Base-by-base conservation (phyloP, 306 rosid genomes). In the Acacia confusa region DNA sequence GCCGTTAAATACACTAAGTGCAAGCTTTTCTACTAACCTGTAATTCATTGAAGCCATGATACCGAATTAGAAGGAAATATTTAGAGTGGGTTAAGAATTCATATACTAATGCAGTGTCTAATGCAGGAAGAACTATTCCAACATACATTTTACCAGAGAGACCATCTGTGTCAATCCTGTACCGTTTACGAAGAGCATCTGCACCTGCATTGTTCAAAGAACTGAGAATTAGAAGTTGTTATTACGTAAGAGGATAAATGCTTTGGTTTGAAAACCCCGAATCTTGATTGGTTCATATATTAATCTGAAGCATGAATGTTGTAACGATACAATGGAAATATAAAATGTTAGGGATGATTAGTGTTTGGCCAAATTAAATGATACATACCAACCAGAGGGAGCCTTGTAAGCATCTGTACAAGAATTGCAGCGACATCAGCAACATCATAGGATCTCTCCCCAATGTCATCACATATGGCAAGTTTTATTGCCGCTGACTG, bases 401-500 rank as follows among this genome's bases (percentile, higher is more conserved):
- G 86, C 88, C 80, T 95, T 38, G 90, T 76, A 34, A 93, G 90
- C 89, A 95, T 91, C 95, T 90, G 98, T 60, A 95, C 97, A 78
- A 95, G 94, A 87, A 95, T 79, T 75, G 93, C 92, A 65, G 97
- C 97, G 81, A 91, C 91, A 91, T 95, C 99, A 78, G 86, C 78
- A 74, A 84, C 89, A 75, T 90, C 89, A 75, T 95, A 93, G 82
- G 99, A 84, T 85, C 90, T 87, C 90, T 95, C 99, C 66, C 99
- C 97, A 81, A 95, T 95, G 82, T 95, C 99, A 63, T 95, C 99
- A 81, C 99, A 95, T 73, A 95, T 93, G 45, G 99, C 97, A 3
- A 95, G 97, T 92, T 95, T 93, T 84, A 95, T 89, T 78, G 99
- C 99, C 20, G 99, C 89, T n/a, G 97, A 76, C 86, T 93, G 99